Evolutionary conservation across 2,329 filamentous ascomycete species (phyloP), one percentile per base, ranked within the genome.

Genomic region (Thielaviopsis euricoi): DNA sequence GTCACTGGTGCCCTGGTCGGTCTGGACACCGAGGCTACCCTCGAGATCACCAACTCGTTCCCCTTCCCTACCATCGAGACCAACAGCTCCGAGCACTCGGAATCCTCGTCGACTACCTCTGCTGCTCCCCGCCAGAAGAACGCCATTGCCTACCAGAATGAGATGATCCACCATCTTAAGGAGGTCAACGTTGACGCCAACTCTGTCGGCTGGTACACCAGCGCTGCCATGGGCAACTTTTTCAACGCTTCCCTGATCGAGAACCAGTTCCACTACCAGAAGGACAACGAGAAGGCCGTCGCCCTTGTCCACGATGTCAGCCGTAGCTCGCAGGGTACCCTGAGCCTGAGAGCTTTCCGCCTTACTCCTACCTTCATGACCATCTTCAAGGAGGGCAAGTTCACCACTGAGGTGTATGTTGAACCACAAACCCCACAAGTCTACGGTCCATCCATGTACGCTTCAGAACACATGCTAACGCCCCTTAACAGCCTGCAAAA

Each of bases 171-270:
- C 68, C 89, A 93, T 72, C 76, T 97, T 62, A 86, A 91, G 71
- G 93, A 97, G 74, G 93, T 98, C 67, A 98, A 97, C 71, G 87
- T 97, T 61, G 93, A 98, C 71, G 93, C 93, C 64, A 95, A 97
- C 77, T 94, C 89, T 67, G 89, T 95, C 61, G 93, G 93, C 67
- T 98, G 90, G 90, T 98, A 98, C 76, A 96, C 89, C 60, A 96
- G 89, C 75, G 89, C 90, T 63, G 95, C 89, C 71, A 94, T 98
- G 87, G 93, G 93, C 72, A 97, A 95, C 78, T 97, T 97, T 66
- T 80, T 97, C 77, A 96, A 90, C 77, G 72, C 86, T 69, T 87
- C 86, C 76, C 90, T 95, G 69, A 87, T 98, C 72, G 93, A 98
- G 80, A 98, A 97, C 77, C 90, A 96, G 73, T 89, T 83, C 74